phyloP scores from a whole-genome alignment of 2,329 filamentous ascomycete genomes.

The Cytospora piceicola region DNA sequence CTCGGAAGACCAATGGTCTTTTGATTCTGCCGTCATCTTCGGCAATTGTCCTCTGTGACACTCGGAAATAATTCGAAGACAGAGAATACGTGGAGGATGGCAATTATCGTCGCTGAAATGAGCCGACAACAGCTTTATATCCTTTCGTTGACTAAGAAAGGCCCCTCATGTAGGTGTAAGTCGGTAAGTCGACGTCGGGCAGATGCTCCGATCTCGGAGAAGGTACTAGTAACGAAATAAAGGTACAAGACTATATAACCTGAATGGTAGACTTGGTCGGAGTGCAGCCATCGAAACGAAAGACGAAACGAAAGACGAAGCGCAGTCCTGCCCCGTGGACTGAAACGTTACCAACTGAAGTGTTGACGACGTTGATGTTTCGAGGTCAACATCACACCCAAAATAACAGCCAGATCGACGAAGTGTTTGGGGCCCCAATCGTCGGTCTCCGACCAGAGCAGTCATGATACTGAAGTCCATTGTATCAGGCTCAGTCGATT shows the following conservation, averaged over 20 bases:
- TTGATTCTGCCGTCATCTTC: conserved; percentile 32
- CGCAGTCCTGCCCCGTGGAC: not conserved
- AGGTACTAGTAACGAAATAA: not conserved
- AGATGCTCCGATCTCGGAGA: not conserved
- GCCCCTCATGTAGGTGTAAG: not conserved
- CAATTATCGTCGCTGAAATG: not conserved
- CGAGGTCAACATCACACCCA: not conserved
- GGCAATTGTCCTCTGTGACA: not conserved
- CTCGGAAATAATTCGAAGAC: not conserved
- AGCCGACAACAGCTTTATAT: not conserved
- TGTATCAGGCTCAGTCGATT: not conserved
- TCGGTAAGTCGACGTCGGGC: not conserved
- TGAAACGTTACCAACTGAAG: not conserved
- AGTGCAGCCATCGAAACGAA: not conserved
- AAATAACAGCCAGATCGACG: not conserved
- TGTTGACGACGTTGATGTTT: not conserved
- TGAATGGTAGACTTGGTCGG: not conserved
- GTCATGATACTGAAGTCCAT: not conserved
- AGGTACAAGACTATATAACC: not conserved
- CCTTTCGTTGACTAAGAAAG: not conserved
- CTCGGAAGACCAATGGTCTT: conserved; percentile 48
- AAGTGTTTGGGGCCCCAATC: not conserved
- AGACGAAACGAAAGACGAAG: not conserved
- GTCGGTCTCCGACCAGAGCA: not conserved
- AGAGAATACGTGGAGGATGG: not conserved